These are phyloP conservation scores for Breviolum minutum DNA, from an alignment of 73 alveolate species.

Conservation along the genomic window DNA sequence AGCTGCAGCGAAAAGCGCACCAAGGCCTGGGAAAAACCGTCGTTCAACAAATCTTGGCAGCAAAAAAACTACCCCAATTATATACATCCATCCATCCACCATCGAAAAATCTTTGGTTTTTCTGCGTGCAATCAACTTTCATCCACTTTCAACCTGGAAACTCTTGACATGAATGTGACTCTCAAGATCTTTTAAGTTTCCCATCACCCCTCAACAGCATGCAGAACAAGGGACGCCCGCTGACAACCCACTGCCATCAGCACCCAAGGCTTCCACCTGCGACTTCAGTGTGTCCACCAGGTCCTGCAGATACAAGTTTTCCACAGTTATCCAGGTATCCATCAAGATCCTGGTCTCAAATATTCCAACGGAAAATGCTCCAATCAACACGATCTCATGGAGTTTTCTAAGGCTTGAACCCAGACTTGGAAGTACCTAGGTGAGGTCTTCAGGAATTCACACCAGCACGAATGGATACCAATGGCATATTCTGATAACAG, in stretches of 20 bases:
- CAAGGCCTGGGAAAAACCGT: conserved; percentile 25
- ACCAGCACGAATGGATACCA: too few relatives aligned
- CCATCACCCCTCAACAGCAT: neutral
- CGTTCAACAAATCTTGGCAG: neutral
- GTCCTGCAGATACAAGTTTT: neutral
- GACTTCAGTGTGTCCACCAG: conserved; percentile 36
- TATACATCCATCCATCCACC: too few relatives aligned
- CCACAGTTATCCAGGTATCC: too few relatives aligned
- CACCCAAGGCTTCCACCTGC: conserved; percentile 49
- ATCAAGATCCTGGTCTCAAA: neutral
- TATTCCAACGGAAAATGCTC: neutral
- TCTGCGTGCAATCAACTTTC: too few relatives aligned
- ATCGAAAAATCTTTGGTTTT: too few relatives aligned
- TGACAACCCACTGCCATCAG: conserved; percentile 56
- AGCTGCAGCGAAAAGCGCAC: conserved; percentile 71
- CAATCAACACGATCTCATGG: neutral
- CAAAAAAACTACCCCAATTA: neutral
- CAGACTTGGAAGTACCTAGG: conserved; percentile 91
- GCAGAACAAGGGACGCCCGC: conserved; percentile 51
- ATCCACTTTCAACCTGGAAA: too few relatives aligned
- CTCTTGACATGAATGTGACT: too few relatives aligned
- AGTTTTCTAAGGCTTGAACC: conserved; percentile 3
- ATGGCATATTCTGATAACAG: too few relatives aligned
- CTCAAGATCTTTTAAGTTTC: too few relatives aligned
- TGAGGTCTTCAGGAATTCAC: neutral